These are phyloP conservation scores for Neurospora pannonica DNA, from an alignment of 495 filamentous ascomycete species.

Conservation along the genomic window DNA sequence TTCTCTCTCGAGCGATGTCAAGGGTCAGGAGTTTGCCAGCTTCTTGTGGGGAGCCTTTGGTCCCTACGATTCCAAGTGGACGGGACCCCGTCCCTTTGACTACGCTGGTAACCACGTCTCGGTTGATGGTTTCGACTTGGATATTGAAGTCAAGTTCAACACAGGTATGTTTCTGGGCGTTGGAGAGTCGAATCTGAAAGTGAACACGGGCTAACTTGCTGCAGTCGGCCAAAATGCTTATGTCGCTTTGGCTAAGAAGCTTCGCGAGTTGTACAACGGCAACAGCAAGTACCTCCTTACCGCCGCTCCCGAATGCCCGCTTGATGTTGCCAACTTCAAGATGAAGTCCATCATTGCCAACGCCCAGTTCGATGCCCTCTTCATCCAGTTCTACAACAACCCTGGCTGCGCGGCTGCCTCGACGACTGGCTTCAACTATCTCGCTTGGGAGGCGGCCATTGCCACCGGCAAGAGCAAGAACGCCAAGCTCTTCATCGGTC, in stretches of 20 bases:
- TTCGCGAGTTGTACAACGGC: slow-evolving; percentile 38
- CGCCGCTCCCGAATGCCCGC: slow-evolving; percentile 58
- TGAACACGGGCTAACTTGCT: neutral
- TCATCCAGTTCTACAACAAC: slow-evolving; percentile 70
- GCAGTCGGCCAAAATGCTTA: slow-evolving; percentile 21
- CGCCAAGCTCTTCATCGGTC: slow-evolving; percentile 54
- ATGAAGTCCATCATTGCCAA: slow-evolving; percentile 44
- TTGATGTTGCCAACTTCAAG: slow-evolving; percentile 40
- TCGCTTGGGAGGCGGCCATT: slow-evolving; percentile 51
- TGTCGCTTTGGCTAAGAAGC: slow-evolving; percentile 38
- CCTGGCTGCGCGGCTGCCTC: slow-evolving; percentile 40
- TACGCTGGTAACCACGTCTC: slow-evolving; percentile 21
- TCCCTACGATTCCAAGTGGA: slow-evolving; percentile 28
- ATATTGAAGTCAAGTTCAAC: slow-evolving; percentile 42
- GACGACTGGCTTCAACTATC: slow-evolving; percentile 48
- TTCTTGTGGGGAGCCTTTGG: slow-evolving; percentile 60
- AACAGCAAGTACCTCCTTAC: slow-evolving; percentile 41
- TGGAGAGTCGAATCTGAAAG: neutral
- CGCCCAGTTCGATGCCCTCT: slow-evolving; percentile 51
- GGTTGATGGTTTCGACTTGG: slow-evolving; percentile 64
- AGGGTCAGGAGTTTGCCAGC: slow-evolving; percentile 48
- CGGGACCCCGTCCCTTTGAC: slow-evolving; percentile 54
- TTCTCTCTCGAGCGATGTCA: slow-evolving; percentile 37
- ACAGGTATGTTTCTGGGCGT: neutral
- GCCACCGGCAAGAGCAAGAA: slow-evolving; percentile 42